Percentiles rank a stretch among this genome's conserved stretches.
phyloP scores from a whole-genome alignment of 768 basidiomycete species.

The Lactarius akahatsu region DNA sequence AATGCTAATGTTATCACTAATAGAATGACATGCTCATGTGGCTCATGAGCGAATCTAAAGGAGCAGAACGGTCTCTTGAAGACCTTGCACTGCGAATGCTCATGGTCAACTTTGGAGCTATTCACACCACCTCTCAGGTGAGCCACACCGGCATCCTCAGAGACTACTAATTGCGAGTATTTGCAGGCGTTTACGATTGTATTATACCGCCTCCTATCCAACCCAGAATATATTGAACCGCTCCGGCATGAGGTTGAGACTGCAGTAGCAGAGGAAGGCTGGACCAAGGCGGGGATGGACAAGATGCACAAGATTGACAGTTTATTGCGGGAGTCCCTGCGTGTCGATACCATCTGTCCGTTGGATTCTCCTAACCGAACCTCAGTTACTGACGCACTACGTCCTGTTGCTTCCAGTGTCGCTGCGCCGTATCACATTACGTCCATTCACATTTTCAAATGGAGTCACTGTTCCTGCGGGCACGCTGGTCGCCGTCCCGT shows the following conservation, averaged over 20 bases:
- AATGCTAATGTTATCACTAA: background rate
- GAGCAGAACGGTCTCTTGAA: conserved; percentile 35
- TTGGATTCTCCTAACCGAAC: background rate
- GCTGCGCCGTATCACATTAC: conserved; percentile 30
- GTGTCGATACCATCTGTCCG: conserved; percentile 21
- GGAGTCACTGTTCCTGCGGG: conserved; percentile 43
- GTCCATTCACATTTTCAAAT: conserved; percentile 37
- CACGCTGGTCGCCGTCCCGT: conserved; percentile 37
- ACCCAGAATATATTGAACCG: conserved; percentile 31
- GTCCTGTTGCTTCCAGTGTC: conserved; percentile 19
- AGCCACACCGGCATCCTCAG: background rate
- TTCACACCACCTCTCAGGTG: conserved; percentile 40
- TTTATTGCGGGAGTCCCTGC: conserved; percentile 32
- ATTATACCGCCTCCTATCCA: conserved; percentile 30
- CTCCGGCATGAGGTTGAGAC: conserved; percentile 32
- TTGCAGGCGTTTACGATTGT: conserved; percentile 15
- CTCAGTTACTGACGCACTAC: background rate
- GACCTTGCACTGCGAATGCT: conserved; percentile 37
- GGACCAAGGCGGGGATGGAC: conserved; percentile 14
- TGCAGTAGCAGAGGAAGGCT: conserved; percentile 29
- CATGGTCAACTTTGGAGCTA: conserved; percentile 40
- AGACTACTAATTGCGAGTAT: background rate
- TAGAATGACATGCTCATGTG: conserved; percentile 44
- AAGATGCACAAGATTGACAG: conserved; percentile 33
- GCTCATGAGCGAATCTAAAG: conserved; percentile 40